Evolutionary conservation across 257 asterid genomes (phyloP), one percentile per base, ranked within the genome.

Genomic region (Ocimum tenuiflorum): DNA sequence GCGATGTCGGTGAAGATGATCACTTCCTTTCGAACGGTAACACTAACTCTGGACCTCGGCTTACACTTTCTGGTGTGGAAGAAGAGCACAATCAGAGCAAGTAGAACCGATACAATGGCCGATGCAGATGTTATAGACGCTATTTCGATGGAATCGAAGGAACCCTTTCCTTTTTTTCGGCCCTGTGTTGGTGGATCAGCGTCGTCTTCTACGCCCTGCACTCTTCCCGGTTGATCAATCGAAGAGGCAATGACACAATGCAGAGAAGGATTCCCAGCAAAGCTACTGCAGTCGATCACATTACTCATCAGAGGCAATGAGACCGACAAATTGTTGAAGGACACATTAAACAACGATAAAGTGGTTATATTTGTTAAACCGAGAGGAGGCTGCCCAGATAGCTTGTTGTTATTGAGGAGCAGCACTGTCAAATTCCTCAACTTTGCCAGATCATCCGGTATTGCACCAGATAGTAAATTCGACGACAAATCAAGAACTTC

Each of bases 251-350:
- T n/a, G n/a, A n/a, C n/a, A 77, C 99, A 92, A 36, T 61, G 80
- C 31, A 92, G 84, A 45, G 77, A 73, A 41, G 94, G 97, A 52
- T 92, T 92, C 41, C 96, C 97, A 13, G 82, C 70, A 64, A 86
- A 78, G 73, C 94, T 80, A 68, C 63, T 79, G 78, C 97, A 92
- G 39, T 78, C 83, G 74, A 79, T 80, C 68, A 79, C 73, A 73
- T 72, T 74, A 38, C 65, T 83, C 67, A 69, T 78, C 47, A 42
- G 72, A 48, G 87, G 87, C 43, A 82, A 47, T 3, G 85, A 82
- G 13, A 96, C 99, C 2, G 97, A 87, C 67, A 92, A 78, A 70
- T 92, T 78, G 68, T 92, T 92, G 83, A 81, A 87, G 9, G 99
- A 89, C 63, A 67, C 88, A 2, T 89, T 92, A 29, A 92, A 84